Base-by-base conservation (phyloP, 305 asterid species). In the Rubia occidens region DNA sequence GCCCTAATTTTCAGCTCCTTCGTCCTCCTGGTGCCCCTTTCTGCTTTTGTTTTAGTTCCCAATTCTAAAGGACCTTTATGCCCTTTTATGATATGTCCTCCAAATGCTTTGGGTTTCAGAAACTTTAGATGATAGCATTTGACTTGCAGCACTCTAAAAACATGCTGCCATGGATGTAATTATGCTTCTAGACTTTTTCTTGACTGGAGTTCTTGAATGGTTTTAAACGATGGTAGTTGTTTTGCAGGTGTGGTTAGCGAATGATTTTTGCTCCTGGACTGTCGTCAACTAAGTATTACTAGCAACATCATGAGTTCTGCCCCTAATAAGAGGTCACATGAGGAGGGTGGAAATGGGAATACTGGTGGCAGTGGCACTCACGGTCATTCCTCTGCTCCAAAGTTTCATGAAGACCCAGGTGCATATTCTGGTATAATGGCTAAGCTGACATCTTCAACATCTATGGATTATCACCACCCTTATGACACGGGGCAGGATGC, bases 241-340 rank as follows among this genome's bases (percentile, higher is more conserved):
- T 66, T 60, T 66, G 60, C 61, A 72, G 67, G 62, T 13, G 21
- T 61, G 67, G 45, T 18, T 17, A 18, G 44, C 53, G 56, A 66
- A 72, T 72, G 61, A 37, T 72, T 44, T 44, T 7, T 15, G 18
- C 42, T 49, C 66, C 42, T 42, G 24, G 29, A 17, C 60, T 24
- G 64, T 62, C 29, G 20, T 51, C 24, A 43, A 29, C 4, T 42
- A 67, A 43, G n/a, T 39, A 11, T 26, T 18, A 20, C 61, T 42
- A 44, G 78, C 67, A 72, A 70, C 74, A 75, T 78, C 71, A 93
- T 93, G 98, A 93, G 94, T 77, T 67, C 83, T 82, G 71, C 88
- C 53, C 92, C 90, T 8, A 86, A 83, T 71, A 84, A 86, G 87
- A 87, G 96, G 80, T 78, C 82, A 10, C 95, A 83, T 37, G 96